These are phyloP conservation scores for Aureobasidium sp. DNA, from an alignment of 2,329 filamentous ascomycete species.

Conservation along the genomic window DNA sequence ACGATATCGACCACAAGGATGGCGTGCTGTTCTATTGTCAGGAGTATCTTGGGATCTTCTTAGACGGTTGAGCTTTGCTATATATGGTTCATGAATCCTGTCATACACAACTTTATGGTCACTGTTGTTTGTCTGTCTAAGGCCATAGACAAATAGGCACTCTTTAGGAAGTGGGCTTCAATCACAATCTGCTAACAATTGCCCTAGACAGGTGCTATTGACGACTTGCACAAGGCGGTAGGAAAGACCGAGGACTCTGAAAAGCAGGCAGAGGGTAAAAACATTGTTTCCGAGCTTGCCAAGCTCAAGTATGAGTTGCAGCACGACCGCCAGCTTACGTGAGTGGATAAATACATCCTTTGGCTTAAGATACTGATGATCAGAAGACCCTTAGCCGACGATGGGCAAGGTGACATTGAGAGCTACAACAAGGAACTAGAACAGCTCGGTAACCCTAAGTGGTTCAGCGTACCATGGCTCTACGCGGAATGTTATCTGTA, in stretches of 20 bases:
- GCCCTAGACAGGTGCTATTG: conserved; percentile 75
- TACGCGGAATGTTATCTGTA: conserved; percentile 94
- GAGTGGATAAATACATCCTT: conserved; percentile 27
- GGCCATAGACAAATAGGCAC: not conserved
- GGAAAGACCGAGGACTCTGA: conserved; percentile 53
- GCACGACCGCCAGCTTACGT: conserved; percentile 76
- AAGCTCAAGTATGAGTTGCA: conserved; percentile 91
- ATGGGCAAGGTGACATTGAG: conserved; percentile 67
- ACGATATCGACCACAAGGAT: not conserved
- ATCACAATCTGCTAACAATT: not conserved
- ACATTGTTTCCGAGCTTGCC: conserved; percentile 70
- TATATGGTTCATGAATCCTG: not conserved
- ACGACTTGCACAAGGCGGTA: conserved; percentile 80
- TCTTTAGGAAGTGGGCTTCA: not conserved
- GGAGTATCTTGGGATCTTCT: not conserved
- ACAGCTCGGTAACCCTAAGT: conserved; percentile 63
- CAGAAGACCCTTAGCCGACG: conserved; percentile 63
- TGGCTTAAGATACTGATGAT: not conserved
- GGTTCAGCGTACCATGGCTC: conserved; percentile 84
- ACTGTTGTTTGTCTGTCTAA: too few relatives aligned
- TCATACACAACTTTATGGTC: not conserved
- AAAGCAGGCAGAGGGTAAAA: conserved; percentile 74
- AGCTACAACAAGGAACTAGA: conserved; percentile 82
- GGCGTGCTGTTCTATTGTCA: not conserved
- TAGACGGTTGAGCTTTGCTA: not conserved